A percentile compares a stretch with the other conserved stretches of the same genome.
phyloP scores from a whole-genome alignment of 2,329 filamentous ascomycete genomes.

The Claviceps arundinis region DNA sequence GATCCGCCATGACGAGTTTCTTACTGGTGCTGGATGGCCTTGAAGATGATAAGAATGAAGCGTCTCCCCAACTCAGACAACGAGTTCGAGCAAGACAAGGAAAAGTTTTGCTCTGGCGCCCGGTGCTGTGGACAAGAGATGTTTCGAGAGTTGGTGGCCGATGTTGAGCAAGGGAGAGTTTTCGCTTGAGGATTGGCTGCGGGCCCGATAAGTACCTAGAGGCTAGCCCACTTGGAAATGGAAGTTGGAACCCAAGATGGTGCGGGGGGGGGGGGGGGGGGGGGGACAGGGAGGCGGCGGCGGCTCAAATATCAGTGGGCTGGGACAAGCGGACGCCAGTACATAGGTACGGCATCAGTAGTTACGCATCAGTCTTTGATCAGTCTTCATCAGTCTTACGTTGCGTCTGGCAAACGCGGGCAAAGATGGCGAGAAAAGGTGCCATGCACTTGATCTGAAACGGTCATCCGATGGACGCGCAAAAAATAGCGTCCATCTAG shows the following conservation, averaged over 20 bases:
- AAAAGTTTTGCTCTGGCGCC: not conserved
- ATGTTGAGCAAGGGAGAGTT: not conserved
- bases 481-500: no score
- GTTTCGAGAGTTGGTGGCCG: no score
- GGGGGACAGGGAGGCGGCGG: not conserved
- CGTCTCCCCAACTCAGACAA: not conserved
- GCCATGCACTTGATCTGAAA: not conserved
- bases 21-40: not conserved
- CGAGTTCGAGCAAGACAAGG: not conserved
- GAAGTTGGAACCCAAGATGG: not conserved
- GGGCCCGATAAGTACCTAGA: no score
- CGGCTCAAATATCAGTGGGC: not conserved
- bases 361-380: no score
- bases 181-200: not conserved
- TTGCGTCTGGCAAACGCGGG: not conserved
- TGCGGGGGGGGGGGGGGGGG: not conserved
- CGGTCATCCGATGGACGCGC: not conserved
- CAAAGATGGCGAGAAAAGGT: not conserved
- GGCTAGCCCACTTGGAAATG: no score
- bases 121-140: no score
- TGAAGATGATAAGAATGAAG: not conserved
- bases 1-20: slow-evolving; percentile 14
- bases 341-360: no score
- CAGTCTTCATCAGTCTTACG: not conserved
- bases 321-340: not conserved